Percentiles rank a stretch among this genome's conserved stretches.
phyloP scores from a whole-genome alignment of 371 early-diverging fungal genomes.

The Zychaea mexicana region DNA sequence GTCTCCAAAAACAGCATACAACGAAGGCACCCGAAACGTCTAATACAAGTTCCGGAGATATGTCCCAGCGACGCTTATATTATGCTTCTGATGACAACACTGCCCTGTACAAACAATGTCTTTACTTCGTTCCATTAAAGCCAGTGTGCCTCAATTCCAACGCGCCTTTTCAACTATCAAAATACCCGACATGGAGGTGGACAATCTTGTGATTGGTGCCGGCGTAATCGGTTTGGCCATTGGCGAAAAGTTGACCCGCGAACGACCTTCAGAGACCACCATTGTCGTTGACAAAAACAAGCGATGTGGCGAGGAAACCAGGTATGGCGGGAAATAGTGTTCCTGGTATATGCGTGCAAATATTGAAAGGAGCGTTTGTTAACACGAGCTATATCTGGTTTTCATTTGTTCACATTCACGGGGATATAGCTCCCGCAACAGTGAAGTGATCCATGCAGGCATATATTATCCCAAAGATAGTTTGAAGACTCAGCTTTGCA shows the following conservation, averaged over 20 bases:
- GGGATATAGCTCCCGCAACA: constrained; percentile 83
- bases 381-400: no score
- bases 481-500: constrained; percentile 80
- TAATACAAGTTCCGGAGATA: no score
- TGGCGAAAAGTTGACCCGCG: constrained; percentile 61
- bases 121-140: neutral
- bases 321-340: constrained; percentile 37
- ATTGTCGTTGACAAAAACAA: constrained; percentile 71
- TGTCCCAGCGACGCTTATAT: no score
- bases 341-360: no score
- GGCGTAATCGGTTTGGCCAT: constrained; percentile 83
- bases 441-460: constrained; percentile 92
- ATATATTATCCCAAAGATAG: constrained; percentile 83
- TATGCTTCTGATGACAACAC: no score
- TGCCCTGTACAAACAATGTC: neutral
- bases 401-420: no score
- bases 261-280: constrained; percentile 45
- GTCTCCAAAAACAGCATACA: no score
- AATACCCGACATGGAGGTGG: constrained; percentile 54
- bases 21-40: no score
- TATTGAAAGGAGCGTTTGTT: neutral
- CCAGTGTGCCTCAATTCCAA: neutral
- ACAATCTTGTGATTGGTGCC: constrained; percentile 79
- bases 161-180: neutral
- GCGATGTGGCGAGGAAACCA: constrained; percentile 71